A percentile compares a stretch with the other conserved stretches of the same genome.
Evolutionary conservation across 495 filamentous ascomycete species (phyloP).

Genomic region (Penicillium dipodomyicola): DNA sequence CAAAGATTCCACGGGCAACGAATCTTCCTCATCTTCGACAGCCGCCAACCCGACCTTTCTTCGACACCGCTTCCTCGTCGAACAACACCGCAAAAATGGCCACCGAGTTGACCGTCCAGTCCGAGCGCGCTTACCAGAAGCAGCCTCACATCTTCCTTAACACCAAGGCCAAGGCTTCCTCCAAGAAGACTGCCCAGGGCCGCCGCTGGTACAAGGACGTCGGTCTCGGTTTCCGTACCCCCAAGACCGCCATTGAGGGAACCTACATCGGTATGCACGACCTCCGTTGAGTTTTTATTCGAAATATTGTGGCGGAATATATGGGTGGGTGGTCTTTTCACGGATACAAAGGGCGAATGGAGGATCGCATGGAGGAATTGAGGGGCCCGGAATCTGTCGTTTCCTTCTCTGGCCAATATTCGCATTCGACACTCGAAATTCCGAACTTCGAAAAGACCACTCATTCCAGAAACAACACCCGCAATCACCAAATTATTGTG

Average conservation of each 20-base stretch:
- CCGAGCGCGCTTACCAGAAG: slow-evolving; percentile 98
- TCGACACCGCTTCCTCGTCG: slow-evolving; percentile 44
- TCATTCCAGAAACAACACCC: slow-evolving; percentile 14
- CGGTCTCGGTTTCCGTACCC: slow-evolving; percentile 96
- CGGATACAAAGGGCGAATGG: slow-evolving; percentile 23
- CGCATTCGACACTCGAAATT: background rate
- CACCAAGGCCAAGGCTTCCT: slow-evolving; percentile 84
- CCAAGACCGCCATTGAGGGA: slow-evolving; percentile 96
- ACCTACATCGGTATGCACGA: slow-evolving; percentile 91
- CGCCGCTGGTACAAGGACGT: slow-evolving; percentile 99
- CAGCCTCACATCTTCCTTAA: slow-evolving; percentile 99
- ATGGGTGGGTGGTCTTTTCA: slow-evolving; percentile 25
- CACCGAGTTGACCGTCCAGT: slow-evolving; percentile 97
- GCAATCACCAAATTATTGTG: slow-evolving; percentile 3
- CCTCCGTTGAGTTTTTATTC: slow-evolving; percentile 27
- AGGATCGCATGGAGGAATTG: slow-evolving; percentile 11
- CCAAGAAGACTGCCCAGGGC: slow-evolving; percentile 78
- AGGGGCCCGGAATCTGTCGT: background rate
- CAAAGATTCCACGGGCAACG: slow-evolving; percentile 41
- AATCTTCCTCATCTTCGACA: slow-evolving; percentile 48
- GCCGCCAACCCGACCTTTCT: slow-evolving; percentile 36
- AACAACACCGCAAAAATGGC: slow-evolving; percentile 79
- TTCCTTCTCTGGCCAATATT: background rate
- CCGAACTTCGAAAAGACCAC: slow-evolving; percentile 16
- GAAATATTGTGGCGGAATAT: slow-evolving; percentile 18